Conservation (phyloP, 1,139 yeast species). For the Nadsonia commutata region DNA sequence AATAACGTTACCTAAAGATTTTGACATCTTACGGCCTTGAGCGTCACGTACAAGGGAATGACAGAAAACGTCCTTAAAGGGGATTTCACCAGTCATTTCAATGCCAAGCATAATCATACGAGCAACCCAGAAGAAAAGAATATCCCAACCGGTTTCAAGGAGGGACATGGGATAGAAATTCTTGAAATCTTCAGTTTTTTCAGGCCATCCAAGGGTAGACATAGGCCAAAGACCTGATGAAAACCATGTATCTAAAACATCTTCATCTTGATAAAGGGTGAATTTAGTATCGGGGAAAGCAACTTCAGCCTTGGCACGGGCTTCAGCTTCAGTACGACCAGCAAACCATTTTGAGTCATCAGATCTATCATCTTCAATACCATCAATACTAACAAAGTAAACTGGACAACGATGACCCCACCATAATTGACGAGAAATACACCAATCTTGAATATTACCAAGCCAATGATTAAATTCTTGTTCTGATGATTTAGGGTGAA, state of each 20-base stretch:
- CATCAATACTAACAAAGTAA: conserved; percentile 73
- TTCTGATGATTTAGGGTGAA: conserved; percentile 80
- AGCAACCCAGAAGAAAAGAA: conserved; percentile 95
- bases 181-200: conserved; percentile 54
- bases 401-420: conserved; percentile 99
- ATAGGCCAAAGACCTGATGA: conserved; percentile 98
- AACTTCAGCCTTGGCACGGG: conserved; percentile 60
- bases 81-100: conserved; percentile 80
- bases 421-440: conserved; percentile 98
- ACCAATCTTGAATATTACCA: conserved; percentile 96
- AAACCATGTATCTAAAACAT: conserved; percentile 97
- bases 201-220: conserved; percentile 94
- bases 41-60: conserved; percentile 98
- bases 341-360: conserved; percentile 82
- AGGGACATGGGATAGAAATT: conserved; percentile 79
- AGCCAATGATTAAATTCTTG: conserved; percentile 93
- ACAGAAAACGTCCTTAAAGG: conserved; percentile 94
- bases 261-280: conserved; percentile 88
- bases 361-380: conserved; percentile 37
- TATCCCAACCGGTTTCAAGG: conserved; percentile 99
- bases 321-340: conserved; percentile 73
- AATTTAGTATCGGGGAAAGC: conserved; percentile 59
- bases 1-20: conserved; percentile 88
- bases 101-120: conserved; percentile 90
- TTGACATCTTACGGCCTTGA: conserved; percentile 98